Evolutionary conservation across 306 rosid genomes (phyloP).

Genomic region (Citrullus mucosospermus): DNA sequence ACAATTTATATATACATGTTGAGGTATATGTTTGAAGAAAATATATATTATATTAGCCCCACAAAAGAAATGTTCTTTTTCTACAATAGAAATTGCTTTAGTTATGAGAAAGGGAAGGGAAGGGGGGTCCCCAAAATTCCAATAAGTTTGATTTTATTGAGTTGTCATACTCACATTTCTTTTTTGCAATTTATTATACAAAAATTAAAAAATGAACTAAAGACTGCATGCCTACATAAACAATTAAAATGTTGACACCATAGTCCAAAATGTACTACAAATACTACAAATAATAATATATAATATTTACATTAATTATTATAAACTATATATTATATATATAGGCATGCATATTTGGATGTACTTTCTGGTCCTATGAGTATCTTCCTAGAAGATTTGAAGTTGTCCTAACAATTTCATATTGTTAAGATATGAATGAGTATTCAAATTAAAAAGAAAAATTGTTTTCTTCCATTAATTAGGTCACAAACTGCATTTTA

Average conservation of each 20-base stretch:
- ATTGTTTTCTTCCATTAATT: too few relatives aligned
- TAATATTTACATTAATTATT: not conserved
- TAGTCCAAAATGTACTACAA: slow-evolving; percentile 3
- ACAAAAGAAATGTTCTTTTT: not conserved
- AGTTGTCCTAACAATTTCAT: not conserved
- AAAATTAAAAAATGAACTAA: not conserved
- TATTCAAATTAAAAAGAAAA: too few relatives aligned
- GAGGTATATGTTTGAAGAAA: too few relatives aligned
- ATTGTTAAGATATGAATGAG: too few relatives aligned
- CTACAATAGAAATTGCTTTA: not conserved
- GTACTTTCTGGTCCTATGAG: not conserved
- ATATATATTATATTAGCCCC: not conserved
- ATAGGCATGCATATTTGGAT: not conserved
- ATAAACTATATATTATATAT: not conserved
- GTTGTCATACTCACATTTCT: not conserved
- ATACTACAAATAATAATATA: not conserved
- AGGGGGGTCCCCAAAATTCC: not conserved
- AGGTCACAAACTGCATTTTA: too few relatives aligned
- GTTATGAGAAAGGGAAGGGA: not conserved
- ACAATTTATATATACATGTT: too few relatives aligned
- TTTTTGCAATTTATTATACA: not conserved
- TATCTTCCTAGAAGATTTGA: not conserved
- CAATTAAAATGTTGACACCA: not conserved
- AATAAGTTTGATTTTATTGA: not conserved
- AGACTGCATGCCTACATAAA: not conserved